Base-by-base conservation (phyloP, 2,329 filamentous ascomycete species). In the Volutella citrinella region DNA sequence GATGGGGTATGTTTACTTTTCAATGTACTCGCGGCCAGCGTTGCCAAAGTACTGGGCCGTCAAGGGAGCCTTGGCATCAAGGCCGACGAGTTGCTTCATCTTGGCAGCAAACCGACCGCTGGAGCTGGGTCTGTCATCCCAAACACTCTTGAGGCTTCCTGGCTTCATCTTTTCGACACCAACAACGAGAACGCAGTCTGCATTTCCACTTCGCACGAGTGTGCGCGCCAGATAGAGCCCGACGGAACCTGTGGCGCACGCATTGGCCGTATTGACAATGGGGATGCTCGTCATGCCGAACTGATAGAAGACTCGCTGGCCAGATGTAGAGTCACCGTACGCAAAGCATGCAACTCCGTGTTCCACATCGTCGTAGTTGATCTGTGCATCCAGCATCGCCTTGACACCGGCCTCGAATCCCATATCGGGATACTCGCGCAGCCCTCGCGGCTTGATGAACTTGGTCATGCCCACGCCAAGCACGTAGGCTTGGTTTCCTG, bases 131-230 rank as follows among this genome's bases (percentile, higher is more conserved):
- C 91, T 76, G 60, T 97, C 91, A 50, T 90, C 82, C 68, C 86
- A 97, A 68, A 86, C 82, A 36, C 70, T 77, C 68, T 90, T 82
- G 46, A 97, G 70, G 49, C 81, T 87, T n/a, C 91, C 91, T 0
- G 85, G 83, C 67, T 84, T 89, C 91, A 97, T 97, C 79, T 96
- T 96, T 74, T 97, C 93, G 54, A 97, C 97, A 5, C 91, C 93
- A 14, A 97, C 80, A 1, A 97, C 90, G 40, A 97, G 69, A 14
- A 95, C 80, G 58, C 88, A 95, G 64, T 95, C 87, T 2, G 88
- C 86, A 11, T 78, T 86, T 20, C 90, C 90, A 51, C 86, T 76
- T 7, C 80, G 74, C 51, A 96, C 82, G 60, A 94, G 74, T 33
- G 82, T 87, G 20, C 89, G 74, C 3, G 77, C 93, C 76, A 97